These are phyloP conservation scores for Fusarium dimerum DNA, from an alignment of 2,329 filamentous ascomycete genomes.

Conservation along the genomic window DNA sequence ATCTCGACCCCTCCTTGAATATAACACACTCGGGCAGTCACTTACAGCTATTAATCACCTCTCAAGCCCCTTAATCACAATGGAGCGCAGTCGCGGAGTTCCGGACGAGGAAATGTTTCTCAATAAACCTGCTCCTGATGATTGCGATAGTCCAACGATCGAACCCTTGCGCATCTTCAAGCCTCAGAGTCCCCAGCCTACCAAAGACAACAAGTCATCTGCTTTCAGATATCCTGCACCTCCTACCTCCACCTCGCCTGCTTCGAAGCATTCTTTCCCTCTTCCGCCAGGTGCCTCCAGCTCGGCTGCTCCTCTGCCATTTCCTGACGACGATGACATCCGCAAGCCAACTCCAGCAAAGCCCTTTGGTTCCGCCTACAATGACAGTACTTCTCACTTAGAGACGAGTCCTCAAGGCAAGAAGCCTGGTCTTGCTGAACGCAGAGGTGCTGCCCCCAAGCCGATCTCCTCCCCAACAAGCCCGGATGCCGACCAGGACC, in stretches of 20 bases:
- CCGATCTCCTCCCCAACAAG: constrained; percentile 82
- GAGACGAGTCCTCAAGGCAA: constrained; percentile 56
- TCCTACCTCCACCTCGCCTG: constrained; percentile 42
- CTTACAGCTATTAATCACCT: constrained; percentile 8
- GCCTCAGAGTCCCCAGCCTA: constrained; percentile 64
- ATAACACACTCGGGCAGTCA: constrained; percentile 16
- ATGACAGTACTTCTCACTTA: constrained; percentile 56
- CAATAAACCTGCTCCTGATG: constrained; percentile 52
- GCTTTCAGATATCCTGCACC: constrained; percentile 54
- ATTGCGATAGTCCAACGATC: constrained; percentile 73
- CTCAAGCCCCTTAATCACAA: constrained; percentile 34
- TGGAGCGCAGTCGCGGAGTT: constrained; percentile 61
- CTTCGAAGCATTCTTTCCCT: constrained; percentile 59
- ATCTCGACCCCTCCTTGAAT: constrained; percentile 7
- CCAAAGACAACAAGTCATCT: constrained; percentile 40
- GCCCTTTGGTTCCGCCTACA: constrained; percentile 47
- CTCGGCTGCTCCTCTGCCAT: constrained; percentile 67
- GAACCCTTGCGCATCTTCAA: constrained; percentile 86
- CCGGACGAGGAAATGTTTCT: constrained; percentile 86
- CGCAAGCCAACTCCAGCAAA: constrained; percentile 48
- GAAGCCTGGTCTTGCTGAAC: constrained; percentile 72
- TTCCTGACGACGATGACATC: constrained; percentile 69
- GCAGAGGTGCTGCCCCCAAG: constrained; percentile 78
- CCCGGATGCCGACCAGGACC: constrained; percentile 72
- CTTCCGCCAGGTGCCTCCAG: constrained; percentile 70